Evolutionary conservation across 805 yeast species (phyloP).

Genomic region (Candida methanosorbosa): DNA sequence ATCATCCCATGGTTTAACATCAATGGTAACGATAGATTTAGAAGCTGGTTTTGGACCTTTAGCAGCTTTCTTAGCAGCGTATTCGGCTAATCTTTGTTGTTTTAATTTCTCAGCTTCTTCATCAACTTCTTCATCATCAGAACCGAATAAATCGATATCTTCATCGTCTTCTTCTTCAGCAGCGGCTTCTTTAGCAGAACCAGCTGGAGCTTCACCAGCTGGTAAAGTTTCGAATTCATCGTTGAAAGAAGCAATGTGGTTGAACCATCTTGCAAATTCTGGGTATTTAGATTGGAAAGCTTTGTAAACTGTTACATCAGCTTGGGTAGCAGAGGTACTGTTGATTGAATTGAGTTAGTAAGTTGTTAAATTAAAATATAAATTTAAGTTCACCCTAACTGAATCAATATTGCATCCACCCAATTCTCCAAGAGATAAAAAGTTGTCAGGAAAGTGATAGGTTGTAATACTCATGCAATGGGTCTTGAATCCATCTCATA

Average conservation of each 20-base stretch:
- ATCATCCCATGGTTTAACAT: constrained; percentile 99
- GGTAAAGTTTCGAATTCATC: constrained; percentile 78
- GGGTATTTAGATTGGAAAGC: constrained; percentile 91
- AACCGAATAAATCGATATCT: constrained; percentile 91
- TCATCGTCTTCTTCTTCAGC: constrained; percentile 78
- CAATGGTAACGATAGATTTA: constrained; percentile 92
- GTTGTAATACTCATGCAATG: constrained; percentile 66
- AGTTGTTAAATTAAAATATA: neutral
- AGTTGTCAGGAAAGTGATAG: no score
- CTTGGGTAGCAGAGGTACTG: constrained; percentile 87
- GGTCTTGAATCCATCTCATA: constrained; percentile 95
- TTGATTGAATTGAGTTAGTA: constrained; percentile 3
- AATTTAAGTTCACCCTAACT: neutral
- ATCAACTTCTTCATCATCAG: constrained; percentile 90
- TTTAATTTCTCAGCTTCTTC: constrained; percentile 96
- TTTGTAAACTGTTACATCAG: constrained; percentile 90
- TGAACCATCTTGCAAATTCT: constrained; percentile 96
- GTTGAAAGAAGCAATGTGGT: constrained; percentile 92
- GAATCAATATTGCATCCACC: neutral
- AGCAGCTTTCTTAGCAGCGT: constrained; percentile 95
- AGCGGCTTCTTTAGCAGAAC: constrained; percentile 43
- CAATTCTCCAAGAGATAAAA: neutral
- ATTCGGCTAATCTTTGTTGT: constrained; percentile 96
- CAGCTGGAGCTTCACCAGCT: constrained; percentile 61
- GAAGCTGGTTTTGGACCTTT: constrained; percentile 98